Conservation (phyloP, 768 basidiomycete species). For the Sarcodon sp. region DNA sequence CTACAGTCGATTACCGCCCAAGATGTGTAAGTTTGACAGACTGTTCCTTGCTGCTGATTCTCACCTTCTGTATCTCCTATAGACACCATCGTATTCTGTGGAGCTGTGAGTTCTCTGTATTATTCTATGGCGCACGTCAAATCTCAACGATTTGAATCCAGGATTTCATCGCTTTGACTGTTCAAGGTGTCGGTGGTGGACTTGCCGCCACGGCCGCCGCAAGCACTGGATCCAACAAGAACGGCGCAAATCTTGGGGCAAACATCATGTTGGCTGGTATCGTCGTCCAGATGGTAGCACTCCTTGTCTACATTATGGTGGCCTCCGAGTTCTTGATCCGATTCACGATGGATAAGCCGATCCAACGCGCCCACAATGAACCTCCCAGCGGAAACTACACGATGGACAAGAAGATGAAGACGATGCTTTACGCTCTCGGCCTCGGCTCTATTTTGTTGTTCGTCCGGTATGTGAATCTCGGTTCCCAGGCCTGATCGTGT, state of each 20-base stretch:
- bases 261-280: constrained; percentile 30
- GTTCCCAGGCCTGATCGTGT: no score
- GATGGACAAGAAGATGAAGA: constrained; percentile 11
- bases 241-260: constrained; percentile 4
- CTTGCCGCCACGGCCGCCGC: constrained; percentile 11
- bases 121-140: background rate
- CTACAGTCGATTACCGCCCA: constrained; percentile 35
- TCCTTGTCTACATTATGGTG: constrained; percentile 25
- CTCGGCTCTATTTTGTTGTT: constrained; percentile 14
- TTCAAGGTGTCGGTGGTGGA: constrained; percentile 27
- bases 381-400: background rate
- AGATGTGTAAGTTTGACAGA: constrained; percentile 11
- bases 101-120: constrained; percentile 12
- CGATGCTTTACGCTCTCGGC: constrained; percentile 13
- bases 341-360: constrained; percentile 22
- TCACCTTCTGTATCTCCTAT: background rate
- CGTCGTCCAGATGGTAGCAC: constrained; percentile 39
- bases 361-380: constrained; percentile 5
- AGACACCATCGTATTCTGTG: constrained; percentile 17
- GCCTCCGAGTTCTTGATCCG: constrained; percentile 32
- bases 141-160: constrained; percentile 6
- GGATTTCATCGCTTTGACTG: constrained; percentile 24
- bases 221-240: background rate
- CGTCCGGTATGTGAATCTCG: constrained; percentile 12
- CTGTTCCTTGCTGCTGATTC: no score